phyloP scores from a whole-genome alignment of 2,329 filamentous ascomycete genomes.

The Blastomyces silverae region DNA sequence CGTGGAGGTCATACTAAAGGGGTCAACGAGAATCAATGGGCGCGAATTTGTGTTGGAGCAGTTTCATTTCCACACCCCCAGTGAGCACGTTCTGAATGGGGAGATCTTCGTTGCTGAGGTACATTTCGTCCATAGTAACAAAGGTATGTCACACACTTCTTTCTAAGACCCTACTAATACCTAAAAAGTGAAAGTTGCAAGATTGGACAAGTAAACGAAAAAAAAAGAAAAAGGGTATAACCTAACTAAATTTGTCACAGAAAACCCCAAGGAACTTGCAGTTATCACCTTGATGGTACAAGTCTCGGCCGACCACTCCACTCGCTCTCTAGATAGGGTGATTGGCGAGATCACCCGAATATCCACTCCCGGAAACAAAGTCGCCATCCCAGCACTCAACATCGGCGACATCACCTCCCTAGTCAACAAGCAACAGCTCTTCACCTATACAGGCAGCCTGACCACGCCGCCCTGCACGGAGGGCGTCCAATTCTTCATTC shows the following conservation, averaged over 20 bases:
- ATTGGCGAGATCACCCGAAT: conserved; percentile 41
- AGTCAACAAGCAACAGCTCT: conserved; percentile 38
- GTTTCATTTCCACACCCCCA: conserved; percentile 57
- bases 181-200: neutral
- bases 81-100: conserved; percentile 51
- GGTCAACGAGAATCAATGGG: conserved; percentile 40
- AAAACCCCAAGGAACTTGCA: conserved; percentile 33
- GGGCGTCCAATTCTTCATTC: conserved; percentile 49
- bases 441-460: conserved; percentile 53
- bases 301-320: conserved; percentile 33
- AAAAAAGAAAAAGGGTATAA: neutral
- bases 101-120: conserved; percentile 48
- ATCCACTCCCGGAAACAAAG: conserved; percentile 35
- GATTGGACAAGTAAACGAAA: neutral
- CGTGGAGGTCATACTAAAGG: conserved; percentile 48
- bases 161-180: neutral
- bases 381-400: conserved; percentile 37
- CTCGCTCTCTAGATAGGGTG: conserved; percentile 44
- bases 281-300: conserved; percentile 42
- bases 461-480: conserved; percentile 59
- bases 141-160: conserved; percentile 29
- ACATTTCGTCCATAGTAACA: conserved; percentile 54
- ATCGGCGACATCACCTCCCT: conserved; percentile 39
- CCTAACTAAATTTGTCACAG: conserved; percentile 21
- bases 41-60: conserved; percentile 45